Base-by-base conservation (phyloP, 495 filamentous ascomycete genomes). In the Penicillium longicatenatum region DNA sequence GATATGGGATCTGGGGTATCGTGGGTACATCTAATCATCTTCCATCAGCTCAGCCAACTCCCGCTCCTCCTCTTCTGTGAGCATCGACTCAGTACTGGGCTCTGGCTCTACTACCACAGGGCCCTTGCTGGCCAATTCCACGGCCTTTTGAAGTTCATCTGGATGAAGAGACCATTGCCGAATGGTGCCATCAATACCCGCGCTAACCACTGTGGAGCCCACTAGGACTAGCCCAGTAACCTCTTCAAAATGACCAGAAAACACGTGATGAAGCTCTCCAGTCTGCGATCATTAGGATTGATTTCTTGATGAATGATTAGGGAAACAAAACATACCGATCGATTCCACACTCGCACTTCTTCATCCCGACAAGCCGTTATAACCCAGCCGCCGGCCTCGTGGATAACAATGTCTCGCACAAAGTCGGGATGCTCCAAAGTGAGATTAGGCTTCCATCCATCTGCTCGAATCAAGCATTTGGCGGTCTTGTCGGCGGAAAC, bases 341-440 rank as follows among this genome's bases (percentile, higher is more conserved):
- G 67, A 68, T 96, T 88, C 93, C 93, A 98, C 12, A 97, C 83
- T 57, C 93, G 88, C 48, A 98, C 81, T 56, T 95, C 86, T 72
- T 98, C 94, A 67, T 97, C 91, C 54, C 94, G 76, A 55, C 94
- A 96, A 0, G 87, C 92, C 0, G 93, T 97, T 20, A 96, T 76
- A n/a, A 93, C 82, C 88, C 89, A 93, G n/a, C 87, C 82, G 4
- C 84, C 84, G 3, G 79, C 83, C 29, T 87, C 84, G 21, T 89
- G 82, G 16, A 89, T 76, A 9, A 87, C 82, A 50, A 98, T 83
- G 54, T 92, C 91, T 48, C 91, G 81, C 16, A 97, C 93, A 65
- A 93, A 97, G 64, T 93, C 94, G 1, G 91, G 91, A 70, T 98
- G 93, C 29, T 76, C 68, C 49, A 96, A 78, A 2, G 76, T 83